Evolutionary conservation across 164 flowering plant genomes (phyloP), one percentile per base, ranked within the genome.

Genomic region (Piper longum): DNA sequence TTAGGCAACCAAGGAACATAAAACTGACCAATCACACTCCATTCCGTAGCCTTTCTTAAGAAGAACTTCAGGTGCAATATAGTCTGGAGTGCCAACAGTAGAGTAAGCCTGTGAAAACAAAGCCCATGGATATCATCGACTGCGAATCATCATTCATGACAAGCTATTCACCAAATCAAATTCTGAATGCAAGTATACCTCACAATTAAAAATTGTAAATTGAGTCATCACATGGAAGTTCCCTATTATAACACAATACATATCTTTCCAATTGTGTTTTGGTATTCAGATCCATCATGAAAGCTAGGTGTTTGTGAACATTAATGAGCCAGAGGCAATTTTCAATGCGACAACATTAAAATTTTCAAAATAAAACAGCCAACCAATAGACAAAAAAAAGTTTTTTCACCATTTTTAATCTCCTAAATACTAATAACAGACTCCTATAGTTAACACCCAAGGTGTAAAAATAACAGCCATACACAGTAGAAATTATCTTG

Each of bases 21-120:
- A n/a, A 56, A 62, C 80, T 62, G 43, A 77, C 80, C 80, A 77
- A 59, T 77, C 80, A 59, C 80, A 77, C 63, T 77, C 78, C 80
- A 77, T 77, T 59, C 80, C 80, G 75, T 77, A 77, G 42, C 80
- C 80, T 56, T 76, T 76, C 70, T 76, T 76, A 67, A 73, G 36
- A 59, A 76, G 62, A 61, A 75, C 78, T 72, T 75, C 78, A 4
- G 78, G 77, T 55, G 77, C 77, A 62, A 74, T 74, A 57, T 76
- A 76, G 54, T 76, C 79, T 54, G 80, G 80, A 17, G 80, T 77
- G 45, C 80, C 80, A 57, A 77, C 80, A 1, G 80, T 77, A 41
- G 80, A 77, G 67, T 74, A 77, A 57, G 80, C 80, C 80, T 77
- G 66, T 45, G 70, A 2, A 41, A 40, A 36, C 41, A 55, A 42